Evolutionary conservation across 2,329 filamentous ascomycete genomes (phyloP).

Genomic region (Coniochaeta sp.): DNA sequence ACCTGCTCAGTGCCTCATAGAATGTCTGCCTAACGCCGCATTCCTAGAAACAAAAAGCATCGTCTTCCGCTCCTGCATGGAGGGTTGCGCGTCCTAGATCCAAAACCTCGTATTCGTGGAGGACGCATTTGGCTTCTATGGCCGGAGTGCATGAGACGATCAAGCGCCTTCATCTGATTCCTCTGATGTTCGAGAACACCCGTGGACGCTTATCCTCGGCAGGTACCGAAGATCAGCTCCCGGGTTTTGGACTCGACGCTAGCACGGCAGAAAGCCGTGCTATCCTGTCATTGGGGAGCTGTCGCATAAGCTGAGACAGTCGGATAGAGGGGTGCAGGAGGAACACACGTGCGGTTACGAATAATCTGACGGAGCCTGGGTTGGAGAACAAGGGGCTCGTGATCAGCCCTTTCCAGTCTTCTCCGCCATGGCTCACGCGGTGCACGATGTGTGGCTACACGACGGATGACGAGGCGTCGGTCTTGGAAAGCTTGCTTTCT

Average conservation of each 20-base stretch:
- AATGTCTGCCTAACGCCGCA: not conserved
- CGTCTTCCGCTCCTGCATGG: not conserved
- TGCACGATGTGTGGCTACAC: too few relatives aligned
- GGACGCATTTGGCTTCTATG: not conserved
- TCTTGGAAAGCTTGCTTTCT: too few relatives aligned
- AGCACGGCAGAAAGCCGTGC: not conserved
- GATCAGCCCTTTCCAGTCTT: too few relatives aligned
- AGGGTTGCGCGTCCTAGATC: not conserved
- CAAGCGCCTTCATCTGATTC: not conserved
- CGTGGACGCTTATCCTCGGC: not conserved
- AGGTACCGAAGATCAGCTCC: too few relatives aligned
- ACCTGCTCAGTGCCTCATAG: not conserved
- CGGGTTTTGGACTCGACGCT: not conserved
- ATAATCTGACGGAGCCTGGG: not conserved
- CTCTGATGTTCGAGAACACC: not conserved
- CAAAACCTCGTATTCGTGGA: not conserved
- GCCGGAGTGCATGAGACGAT: too few relatives aligned
- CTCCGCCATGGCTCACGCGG: too few relatives aligned
- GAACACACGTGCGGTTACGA: not conserved
- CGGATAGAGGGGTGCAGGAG: not conserved
- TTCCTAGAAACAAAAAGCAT: not conserved
- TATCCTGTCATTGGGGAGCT: too few relatives aligned
- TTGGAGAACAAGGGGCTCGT: too few relatives aligned
- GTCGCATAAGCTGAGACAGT: too few relatives aligned
- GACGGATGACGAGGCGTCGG: too few relatives aligned